Percentiles rank a stretch among this genome's conserved stretches.
These are phyloP conservation scores for Moniliella sp. DNA, from an alignment of 1,284 basidiomycete species.

Conservation along the genomic window DNA sequence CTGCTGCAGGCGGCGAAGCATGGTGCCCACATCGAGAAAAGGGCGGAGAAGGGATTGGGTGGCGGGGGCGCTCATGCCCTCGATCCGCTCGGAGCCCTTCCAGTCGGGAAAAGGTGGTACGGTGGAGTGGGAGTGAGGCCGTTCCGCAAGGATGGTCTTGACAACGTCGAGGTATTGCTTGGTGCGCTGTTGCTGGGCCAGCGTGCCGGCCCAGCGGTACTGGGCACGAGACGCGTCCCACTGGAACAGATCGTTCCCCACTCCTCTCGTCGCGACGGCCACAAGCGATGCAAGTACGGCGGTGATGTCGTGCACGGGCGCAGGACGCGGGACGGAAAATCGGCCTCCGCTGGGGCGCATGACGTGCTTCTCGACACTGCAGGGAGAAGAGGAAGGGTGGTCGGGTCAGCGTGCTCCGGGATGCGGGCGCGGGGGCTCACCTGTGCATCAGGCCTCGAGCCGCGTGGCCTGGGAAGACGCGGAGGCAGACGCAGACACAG, in stretches of 20 bases:
- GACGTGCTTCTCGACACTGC: too few relatives aligned
- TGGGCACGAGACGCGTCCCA: not conserved
- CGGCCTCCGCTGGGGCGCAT: too few relatives aligned
- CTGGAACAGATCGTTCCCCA: not conserved
- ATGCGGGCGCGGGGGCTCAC: too few relatives aligned
- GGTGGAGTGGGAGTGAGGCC: not conserved
- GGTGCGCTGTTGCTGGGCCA: not conserved
- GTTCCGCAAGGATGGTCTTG: not conserved
- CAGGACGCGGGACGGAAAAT: not conserved
- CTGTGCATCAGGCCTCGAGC: too few relatives aligned
- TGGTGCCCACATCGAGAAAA: not conserved
- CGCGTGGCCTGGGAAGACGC: too few relatives aligned
- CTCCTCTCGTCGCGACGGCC: not conserved
- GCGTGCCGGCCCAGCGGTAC: not conserved
- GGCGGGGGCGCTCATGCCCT: not conserved
- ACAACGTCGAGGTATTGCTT: not conserved
- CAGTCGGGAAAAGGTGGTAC: not conserved
- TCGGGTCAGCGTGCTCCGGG: too few relatives aligned
- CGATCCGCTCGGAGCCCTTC: not conserved
- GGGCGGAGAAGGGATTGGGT: not conserved
- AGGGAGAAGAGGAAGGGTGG: too few relatives aligned
- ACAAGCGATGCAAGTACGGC: not conserved
- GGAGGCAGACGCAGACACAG: too few relatives aligned
- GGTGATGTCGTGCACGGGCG: not conserved
- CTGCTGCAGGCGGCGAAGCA: not conserved